Base-by-base conservation (phyloP, 2,329 filamentous ascomycete species). In the Macrophomina phaseolina region DNA sequence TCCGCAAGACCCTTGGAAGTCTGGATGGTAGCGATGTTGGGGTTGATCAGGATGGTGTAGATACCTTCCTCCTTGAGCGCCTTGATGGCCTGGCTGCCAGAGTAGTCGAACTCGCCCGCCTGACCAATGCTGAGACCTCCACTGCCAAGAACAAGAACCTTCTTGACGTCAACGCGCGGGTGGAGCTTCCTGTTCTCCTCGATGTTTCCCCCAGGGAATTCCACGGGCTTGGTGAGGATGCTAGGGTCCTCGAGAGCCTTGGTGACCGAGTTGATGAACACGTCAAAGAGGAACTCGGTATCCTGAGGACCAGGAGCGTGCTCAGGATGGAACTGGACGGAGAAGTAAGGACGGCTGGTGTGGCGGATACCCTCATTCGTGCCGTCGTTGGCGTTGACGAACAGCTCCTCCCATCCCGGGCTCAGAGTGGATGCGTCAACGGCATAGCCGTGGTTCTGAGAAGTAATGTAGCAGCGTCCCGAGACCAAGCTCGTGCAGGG, bases 291-390 rank as follows among this genome's bases (percentile, higher is more conserved):
- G 77, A 92, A 97, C 79, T 99, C 95, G 34, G 95, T 99, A 77
- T 99, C 95, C 42, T 93, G 88, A 62, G 95, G 95, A 67, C 95
- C 95, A 2, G 95, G 95, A 1, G 93, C 96, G 83, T 94, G 97
- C 81, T 99, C 95, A 0, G 95, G 95, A 77, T 99, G 95, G 83
- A 99, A 99, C 78, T 99, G 95, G n/a, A 98, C 95, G 84, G 93
- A 97, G 85, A 99, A 99, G 83, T 94, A 96, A 62, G 95, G 95
- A 75, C 90, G 91, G 78, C 84, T 87, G 58, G 87, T 83, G 79
- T 98, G 93, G 80, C 94, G 90, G 76, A 99, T 97, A 81, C 95
- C 95, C 83, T 99, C 95, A 80, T 99, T 99, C 81, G 92, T 97
- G 73, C 92, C 92, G 73, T 99, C 95, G 79, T 99, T 99, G 80